A percentile compares a stretch with the other conserved stretches of the same genome.
phyloP scores from a whole-genome alignment of 805 yeast species.

The Jamesozyma jinghongensis region DNA sequence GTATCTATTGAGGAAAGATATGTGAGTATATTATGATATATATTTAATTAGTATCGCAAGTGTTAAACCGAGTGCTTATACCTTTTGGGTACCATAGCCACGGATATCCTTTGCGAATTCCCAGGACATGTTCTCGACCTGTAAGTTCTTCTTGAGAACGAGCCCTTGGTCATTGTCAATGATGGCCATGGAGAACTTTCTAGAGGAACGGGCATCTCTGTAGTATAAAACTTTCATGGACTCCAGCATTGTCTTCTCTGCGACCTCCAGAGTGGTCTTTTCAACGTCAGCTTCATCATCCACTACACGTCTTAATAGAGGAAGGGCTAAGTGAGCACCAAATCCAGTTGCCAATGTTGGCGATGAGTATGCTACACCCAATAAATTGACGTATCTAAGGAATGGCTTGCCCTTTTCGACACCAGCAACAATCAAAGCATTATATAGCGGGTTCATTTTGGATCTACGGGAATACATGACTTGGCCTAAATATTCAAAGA shows the following conservation, averaged over 20 bases:
- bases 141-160: slow-evolving; percentile 53
- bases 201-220: slow-evolving; percentile 91
- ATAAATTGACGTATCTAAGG: slow-evolving; percentile 76
- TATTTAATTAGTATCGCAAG: no score
- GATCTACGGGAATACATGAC: slow-evolving; percentile 81
- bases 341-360: slow-evolving; percentile 93
- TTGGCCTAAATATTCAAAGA: slow-evolving; percentile 78
- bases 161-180: slow-evolving; percentile 57
- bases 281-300: slow-evolving; percentile 70
- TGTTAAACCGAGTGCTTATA: slow-evolving; percentile 14
- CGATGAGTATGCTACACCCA: slow-evolving; percentile 84
- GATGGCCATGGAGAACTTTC: slow-evolving; percentile 73
- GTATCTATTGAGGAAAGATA: no score
- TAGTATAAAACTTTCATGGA: slow-evolving; percentile 92
- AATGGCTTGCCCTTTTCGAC: slow-evolving; percentile 63
- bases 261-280: slow-evolving; percentile 62
- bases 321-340: slow-evolving; percentile 91
- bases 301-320: slow-evolving; percentile 75
- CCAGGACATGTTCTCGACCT: slow-evolving; percentile 78
- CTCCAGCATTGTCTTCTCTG: slow-evolving; percentile 65
- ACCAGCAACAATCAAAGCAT: slow-evolving; percentile 87
- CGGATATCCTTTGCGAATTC: slow-evolving; percentile 76
- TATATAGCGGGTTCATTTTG: slow-evolving; percentile 96
- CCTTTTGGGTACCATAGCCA: slow-evolving; percentile 78
- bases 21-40: no score